A percentile compares a stretch with the other conserved stretches of the same genome.
These are phyloP conservation scores for Corchorus capsularis DNA, from an alignment of 345 rosid species.

Conservation along the genomic window DNA sequence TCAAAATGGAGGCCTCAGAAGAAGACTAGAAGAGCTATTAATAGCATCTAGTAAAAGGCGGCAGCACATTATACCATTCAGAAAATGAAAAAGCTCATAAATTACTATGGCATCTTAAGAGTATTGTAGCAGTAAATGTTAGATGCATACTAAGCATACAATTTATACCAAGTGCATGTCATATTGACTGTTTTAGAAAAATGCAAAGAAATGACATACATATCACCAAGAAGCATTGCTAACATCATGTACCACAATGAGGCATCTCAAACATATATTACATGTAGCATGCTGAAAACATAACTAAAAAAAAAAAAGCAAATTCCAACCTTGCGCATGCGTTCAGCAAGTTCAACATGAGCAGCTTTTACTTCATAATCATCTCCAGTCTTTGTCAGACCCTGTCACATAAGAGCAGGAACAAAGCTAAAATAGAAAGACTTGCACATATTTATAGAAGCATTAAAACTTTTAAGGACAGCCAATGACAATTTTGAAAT, in stretches of 20 bases:
- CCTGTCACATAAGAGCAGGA: constrained; percentile 51
- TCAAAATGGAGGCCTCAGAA: not conserved
- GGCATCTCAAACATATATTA: not conserved
- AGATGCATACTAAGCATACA: not conserved
- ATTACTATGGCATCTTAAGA: not conserved
- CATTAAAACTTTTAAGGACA: constrained; percentile 7
- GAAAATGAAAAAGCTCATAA: not conserved
- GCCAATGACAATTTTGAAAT: not conserved
- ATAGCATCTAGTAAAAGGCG: not conserved
- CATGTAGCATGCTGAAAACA: not conserved
- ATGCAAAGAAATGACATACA: not conserved
- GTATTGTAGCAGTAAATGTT: not conserved
- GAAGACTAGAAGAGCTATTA: not conserved
- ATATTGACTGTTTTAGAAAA: not conserved
- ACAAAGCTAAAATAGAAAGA: constrained; percentile 18
- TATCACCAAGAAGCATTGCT: not conserved
- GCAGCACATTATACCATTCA: not conserved
- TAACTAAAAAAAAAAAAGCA: constrained; percentile 20
- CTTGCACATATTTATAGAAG: constrained; percentile 2
- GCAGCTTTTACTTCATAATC: constrained; percentile 96
- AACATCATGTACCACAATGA: not conserved
- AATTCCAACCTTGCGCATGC: constrained; percentile 88
- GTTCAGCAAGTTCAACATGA: constrained; percentile 96
- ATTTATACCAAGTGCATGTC: not conserved
- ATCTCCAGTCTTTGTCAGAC: constrained; percentile 92